These are phyloP conservation scores for Agrostemma githago DNA, from an alignment of 148 eudicot genomes.

Conservation along the genomic window DNA sequence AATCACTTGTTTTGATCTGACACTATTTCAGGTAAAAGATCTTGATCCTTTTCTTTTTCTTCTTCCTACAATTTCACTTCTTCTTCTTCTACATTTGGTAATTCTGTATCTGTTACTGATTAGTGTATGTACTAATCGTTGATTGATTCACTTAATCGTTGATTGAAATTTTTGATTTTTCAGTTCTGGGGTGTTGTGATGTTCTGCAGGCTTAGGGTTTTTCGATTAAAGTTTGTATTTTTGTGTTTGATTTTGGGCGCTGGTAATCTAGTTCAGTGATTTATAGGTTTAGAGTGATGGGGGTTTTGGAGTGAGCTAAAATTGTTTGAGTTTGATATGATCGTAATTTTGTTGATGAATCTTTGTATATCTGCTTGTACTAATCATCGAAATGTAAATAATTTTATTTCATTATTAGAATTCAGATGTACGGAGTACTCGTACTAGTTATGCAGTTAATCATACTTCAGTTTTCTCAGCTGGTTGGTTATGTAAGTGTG, in stretches of 20 bases:
- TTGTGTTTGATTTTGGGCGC: background rate
- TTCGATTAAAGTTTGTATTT: background rate
- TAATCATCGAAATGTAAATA: background rate
- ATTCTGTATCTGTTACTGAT: background rate
- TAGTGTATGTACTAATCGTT: slow-evolving; percentile 2
- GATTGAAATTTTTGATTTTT: background rate
- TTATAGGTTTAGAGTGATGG: slow-evolving; percentile 16
- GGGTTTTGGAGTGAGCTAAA: slow-evolving; percentile 20
- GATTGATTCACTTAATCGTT: background rate
- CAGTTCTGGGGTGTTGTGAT: background rate
- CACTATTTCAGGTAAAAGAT: slow-evolving; percentile 16
- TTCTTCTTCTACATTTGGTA: slow-evolving; percentile 6
- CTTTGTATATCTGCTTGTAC: background rate
- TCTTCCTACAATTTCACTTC: background rate
- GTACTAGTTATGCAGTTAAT: background rate
- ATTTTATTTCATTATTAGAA: too few relatives aligned
- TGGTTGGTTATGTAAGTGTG: background rate
- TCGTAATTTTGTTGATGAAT: background rate
- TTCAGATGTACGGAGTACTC: too few relatives aligned
- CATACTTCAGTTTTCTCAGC: slow-evolving; percentile 3
- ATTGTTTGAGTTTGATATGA: background rate
- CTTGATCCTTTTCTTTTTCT: slow-evolving; percentile 11
- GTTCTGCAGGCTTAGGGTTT: slow-evolving; percentile 1
- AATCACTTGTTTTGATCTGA: slow-evolving; percentile 14
- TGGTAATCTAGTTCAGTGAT: slow-evolving; percentile 1